Evolutionary conservation across 805 yeast genomes (phyloP).

Genomic region (Danielia reshetovae): DNA sequence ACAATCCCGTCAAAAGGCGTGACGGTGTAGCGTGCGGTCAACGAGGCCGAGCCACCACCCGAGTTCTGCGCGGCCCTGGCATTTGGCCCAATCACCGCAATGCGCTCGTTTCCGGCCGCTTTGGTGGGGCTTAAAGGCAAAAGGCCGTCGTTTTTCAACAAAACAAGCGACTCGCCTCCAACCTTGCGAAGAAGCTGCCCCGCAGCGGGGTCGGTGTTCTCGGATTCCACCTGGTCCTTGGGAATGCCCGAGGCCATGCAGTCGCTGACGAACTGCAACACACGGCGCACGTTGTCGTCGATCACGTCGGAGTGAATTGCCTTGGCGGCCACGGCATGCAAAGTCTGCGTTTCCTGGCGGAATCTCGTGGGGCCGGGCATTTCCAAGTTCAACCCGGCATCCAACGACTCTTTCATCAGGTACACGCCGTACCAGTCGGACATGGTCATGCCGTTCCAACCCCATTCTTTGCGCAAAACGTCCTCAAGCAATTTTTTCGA

Average conservation of each 20-base stretch:
- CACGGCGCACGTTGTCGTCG: constrained; percentile 46
- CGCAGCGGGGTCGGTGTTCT: constrained; percentile 13
- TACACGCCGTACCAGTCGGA: constrained; percentile 65
- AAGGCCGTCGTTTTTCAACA: constrained; percentile 51
- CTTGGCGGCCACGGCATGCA: constrained; percentile 39
- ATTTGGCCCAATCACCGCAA: constrained; percentile 59
- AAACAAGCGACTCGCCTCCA: constrained; percentile 46
- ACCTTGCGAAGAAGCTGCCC: constrained; percentile 9
- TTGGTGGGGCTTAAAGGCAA: constrained; percentile 38
- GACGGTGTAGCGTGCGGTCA: constrained; percentile 46
- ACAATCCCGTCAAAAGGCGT: constrained; percentile 48
- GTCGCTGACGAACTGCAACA: constrained; percentile 45
- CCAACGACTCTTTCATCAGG: constrained; percentile 42
- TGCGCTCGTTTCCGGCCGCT: constrained; percentile 26
- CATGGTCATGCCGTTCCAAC: constrained; percentile 53
- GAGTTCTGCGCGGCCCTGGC: constrained; percentile 46
- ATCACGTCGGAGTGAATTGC: constrained; percentile 39
- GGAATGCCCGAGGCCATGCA: constrained; percentile 40
- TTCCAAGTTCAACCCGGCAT: constrained; percentile 59
- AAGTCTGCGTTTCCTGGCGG: constrained; percentile 37
- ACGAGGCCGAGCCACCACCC: constrained; percentile 66
- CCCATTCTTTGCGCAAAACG: constrained; percentile 53
- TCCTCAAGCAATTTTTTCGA: constrained; percentile 39
- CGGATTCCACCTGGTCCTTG: constrained; percentile 27
- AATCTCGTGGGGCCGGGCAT: constrained; percentile 62